Conservation (phyloP, 306 rosid genomes). For the Lathyrus oleraceus region DNA sequence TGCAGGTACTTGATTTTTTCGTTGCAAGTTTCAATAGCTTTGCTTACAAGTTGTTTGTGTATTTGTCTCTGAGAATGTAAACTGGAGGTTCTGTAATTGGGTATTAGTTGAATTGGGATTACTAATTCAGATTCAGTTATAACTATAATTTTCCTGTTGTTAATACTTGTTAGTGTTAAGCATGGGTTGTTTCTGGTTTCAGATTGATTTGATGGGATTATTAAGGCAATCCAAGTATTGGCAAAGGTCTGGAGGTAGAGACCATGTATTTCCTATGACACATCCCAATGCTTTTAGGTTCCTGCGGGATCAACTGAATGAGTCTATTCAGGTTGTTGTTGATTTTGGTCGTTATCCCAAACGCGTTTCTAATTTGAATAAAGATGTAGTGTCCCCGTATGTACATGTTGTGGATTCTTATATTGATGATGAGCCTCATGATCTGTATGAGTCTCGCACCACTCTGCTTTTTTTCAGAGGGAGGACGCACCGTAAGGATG, state of each 20-base stretch:
- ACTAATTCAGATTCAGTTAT: not conserved
- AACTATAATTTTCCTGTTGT: not conserved
- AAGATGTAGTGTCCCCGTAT: conserved; percentile 87
- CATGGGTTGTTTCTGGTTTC: conserved; percentile 46
- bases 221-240: conserved; percentile 71
- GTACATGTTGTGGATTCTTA: conserved; percentile 89
- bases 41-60: conserved; percentile 7
- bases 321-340: conserved; percentile 87
- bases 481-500: conserved; percentile 79
- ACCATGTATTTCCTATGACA: conserved; percentile 90
- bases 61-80: not conserved
- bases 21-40: not conserved
- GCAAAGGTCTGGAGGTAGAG: conserved; percentile 82
- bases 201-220: conserved; percentile 69
- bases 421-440: conserved; percentile 58
- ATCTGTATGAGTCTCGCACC: conserved; percentile 81
- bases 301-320: conserved; percentile 69
- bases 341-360: conserved; percentile 90
- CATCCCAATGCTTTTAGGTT: conserved; percentile 99
- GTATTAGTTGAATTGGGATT: not conserved
- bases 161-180: conserved; percentile 8
- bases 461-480: conserved; percentile 87
- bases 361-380: conserved; percentile 74
- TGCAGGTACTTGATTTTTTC: conserved; percentile 53
- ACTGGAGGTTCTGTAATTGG: not conserved